Base-by-base conservation (phyloP, 352 stramenopile genomes). In the Pythium pyrilobum region DNA sequence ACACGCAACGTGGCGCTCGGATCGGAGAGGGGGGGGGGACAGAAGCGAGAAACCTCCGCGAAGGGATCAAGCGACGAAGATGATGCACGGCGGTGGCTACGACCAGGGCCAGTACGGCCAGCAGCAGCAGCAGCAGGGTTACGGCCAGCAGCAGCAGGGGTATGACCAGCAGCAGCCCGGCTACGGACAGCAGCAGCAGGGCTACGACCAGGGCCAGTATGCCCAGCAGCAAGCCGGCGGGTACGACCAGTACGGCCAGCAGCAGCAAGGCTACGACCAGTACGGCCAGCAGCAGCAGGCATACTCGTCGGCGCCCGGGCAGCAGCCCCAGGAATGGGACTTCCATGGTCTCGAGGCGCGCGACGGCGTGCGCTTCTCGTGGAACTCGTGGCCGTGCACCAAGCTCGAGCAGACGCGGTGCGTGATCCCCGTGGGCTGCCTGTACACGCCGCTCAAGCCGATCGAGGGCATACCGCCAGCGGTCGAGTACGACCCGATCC, bases 401-500 rank as follows among this genome's bases (percentile, higher is more conserved):
- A 92, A 97, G 44, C 80, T 99, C 42, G 97, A 99, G 80, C 97
- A 98, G 34, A 99, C 96, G 25, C 85, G 96, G 16, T 96, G 92
- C 56, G 96, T 99, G n/a, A 95, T 98, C 31, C 97, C 97, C 15
- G 85, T 98, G 27, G 84, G 84, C 38, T 90, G 80, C 55, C 68
- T 95, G 28, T 98, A 98, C 78, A 98, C 97, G 49, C 97, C 97
- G n/a, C 83, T 99, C 29, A 99, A 99, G 74, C 89, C 87, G 29
- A 97, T 99, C 38, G 89, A 97, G 42, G 83, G 84, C 58, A 97
- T 98, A 71, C 92, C 92, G 6, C 64, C 87, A 11, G 74, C 96
- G 40, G 71, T 98, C 42, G 77, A 96, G 68, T 99, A 99, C 75
- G 96, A 99, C 68, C 97, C 97, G 16, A 97, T 99, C 41, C 92